These are phyloP conservation scores for Talinum fruticosum DNA, from an alignment of 148 eudicot genomes.

Conservation along the genomic window DNA sequence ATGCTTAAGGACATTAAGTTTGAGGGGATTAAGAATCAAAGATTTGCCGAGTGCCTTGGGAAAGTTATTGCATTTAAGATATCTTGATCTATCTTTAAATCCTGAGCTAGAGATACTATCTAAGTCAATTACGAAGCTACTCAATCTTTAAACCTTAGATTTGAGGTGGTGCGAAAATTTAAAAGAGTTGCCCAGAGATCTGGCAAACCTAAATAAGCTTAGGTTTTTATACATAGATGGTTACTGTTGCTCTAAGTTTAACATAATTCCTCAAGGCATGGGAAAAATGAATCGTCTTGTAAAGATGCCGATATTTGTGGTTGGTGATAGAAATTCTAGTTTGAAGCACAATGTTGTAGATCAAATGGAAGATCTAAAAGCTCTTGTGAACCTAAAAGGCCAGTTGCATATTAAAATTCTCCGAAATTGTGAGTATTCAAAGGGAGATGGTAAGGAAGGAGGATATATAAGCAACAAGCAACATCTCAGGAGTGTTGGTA, in stretches of 20 bases:
- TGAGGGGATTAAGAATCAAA: no score
- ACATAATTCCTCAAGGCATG: conserved; percentile 18
- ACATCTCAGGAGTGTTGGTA: not conserved
- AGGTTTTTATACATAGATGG: not conserved
- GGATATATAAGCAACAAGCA: no score
- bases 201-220: not conserved
- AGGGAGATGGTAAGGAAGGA: no score
- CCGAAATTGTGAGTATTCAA: not conserved
- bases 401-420: not conserved
- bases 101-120: not conserved
- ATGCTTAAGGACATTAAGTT: no score
- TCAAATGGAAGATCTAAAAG: no score
- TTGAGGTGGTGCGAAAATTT: not conserved
- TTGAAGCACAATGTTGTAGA: no score
- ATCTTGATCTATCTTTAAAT: not conserved
- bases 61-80: no score
- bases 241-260: not conserved
- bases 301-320: not conserved
- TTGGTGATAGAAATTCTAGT: no score
- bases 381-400: conserved; percentile 2
- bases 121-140: no score
- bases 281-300: conserved; percentile 7
- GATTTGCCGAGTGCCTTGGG: no score
- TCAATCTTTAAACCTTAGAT: not conserved
- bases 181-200: not conserved